phyloP scores from a whole-genome alignment of 2,329 filamentous ascomycete genomes.

The Capronia americana region DNA sequence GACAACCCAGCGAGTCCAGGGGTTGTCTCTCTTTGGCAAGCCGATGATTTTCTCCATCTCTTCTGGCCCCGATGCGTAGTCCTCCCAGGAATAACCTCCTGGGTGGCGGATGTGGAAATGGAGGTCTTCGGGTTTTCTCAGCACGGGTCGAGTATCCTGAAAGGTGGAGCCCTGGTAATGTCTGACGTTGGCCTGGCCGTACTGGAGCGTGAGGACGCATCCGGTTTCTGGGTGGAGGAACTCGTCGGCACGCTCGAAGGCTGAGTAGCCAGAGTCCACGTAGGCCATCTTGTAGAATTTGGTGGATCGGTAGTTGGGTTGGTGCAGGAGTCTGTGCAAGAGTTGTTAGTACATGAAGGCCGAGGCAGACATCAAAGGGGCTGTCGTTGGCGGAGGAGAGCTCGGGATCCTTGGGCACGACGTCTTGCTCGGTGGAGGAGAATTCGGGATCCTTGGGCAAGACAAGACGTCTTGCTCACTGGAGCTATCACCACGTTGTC shows the following conservation, averaged over 20 bases:
- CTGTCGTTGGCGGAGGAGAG: no score
- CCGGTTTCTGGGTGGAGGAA: not conserved
- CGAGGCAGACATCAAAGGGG: not conserved
- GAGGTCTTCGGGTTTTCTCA: not conserved
- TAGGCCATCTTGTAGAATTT: constrained; percentile 1
- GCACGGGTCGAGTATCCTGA: not conserved
- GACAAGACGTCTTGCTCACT: no score
- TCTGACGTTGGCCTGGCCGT: not conserved
- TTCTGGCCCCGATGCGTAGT: not conserved
- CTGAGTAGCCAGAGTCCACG: not conserved
- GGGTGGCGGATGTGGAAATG: not conserved
- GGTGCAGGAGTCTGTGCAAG: not conserved
- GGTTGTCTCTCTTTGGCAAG: not conserved
- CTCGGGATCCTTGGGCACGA: not conserved
- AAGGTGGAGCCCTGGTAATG: not conserved
- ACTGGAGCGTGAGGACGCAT: not conserved
- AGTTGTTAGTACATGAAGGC: not conserved
- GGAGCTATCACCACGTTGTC: not conserved
- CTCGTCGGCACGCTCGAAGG: not conserved
- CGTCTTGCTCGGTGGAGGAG: not conserved
- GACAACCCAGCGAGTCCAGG: not conserved
- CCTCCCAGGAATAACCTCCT: not conserved
- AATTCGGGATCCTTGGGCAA: no score
- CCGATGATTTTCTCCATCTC: not conserved
- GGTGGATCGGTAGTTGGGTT: not conserved